Evolutionary conservation across 2,329 filamentous ascomycete genomes (phyloP), one percentile per base, ranked within the genome.

Genomic region (Pleoardoris graminearum): DNA sequence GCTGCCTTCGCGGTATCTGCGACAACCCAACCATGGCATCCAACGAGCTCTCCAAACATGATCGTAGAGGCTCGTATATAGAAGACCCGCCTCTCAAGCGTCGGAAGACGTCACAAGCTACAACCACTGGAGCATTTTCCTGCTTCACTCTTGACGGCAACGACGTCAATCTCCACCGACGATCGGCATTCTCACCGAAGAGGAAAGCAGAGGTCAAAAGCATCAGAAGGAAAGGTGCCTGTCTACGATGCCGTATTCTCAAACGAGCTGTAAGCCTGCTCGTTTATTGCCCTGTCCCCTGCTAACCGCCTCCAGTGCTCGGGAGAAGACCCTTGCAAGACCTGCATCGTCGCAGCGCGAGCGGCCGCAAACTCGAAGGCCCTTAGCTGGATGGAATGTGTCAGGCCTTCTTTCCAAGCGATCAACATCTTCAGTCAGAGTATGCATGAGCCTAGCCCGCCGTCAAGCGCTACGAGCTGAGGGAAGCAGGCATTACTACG

Each of bases 341-440:
- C 53, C 11, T 61, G 59, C 43, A 42, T 56, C 12, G 17, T 36
- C 19, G 54, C 53, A 30, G 54, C 52, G 17, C 50, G 44, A 21
- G 54, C 57, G 16, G 53, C 52, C 16, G 44, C 45, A 4, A 50
- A 56, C 10, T 58, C 58, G 14, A 55, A 54, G 51, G 49, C 59
- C 1, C 33, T 61, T 23, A 53, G 52, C 46, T 61, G 59, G 59
- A 61, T 61, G 59, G 59, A 61, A 8, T 61, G 59, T 27, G 53
- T 61, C n/a, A 42, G 59, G 22, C 59, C 59, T 3, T 59, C 59
- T 0, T 61, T 61, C 25, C 54, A 56, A 42, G 23, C 33, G 4
- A 49, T 59, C 35, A 59, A 59, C 43, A 58, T 59, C 7, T 61
- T 61, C 48, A 44, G 49, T 16, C 27, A 29, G n/a, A 25, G 56